Evolutionary conservation across 805 yeast genomes (phyloP).

Genomic region (Ogataea neopini): DNA sequence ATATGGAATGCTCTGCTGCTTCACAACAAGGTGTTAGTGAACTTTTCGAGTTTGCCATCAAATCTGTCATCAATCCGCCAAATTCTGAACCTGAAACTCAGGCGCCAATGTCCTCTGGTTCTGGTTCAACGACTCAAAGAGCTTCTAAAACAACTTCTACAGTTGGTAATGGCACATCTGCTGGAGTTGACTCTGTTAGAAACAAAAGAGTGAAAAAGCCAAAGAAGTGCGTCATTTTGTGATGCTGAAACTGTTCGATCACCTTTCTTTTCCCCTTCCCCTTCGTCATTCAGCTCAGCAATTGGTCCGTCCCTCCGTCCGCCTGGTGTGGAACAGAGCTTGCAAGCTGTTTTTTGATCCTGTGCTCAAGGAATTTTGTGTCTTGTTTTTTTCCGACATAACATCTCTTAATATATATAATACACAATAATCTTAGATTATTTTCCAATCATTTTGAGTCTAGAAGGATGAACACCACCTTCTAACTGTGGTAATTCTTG

Average conservation of each 20-base stretch:
- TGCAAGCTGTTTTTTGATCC: background rate
- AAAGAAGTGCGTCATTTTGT: conserved; percentile 51
- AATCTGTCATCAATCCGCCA: conserved; percentile 61
- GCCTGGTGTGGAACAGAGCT: conserved; percentile 6
- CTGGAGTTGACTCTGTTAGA: background rate
- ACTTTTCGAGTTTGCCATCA: conserved; percentile 81
- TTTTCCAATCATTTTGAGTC: conserved; percentile 51
- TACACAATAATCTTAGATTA: background rate
- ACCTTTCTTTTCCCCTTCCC: background rate
- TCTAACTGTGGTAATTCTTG: conserved; percentile 19
- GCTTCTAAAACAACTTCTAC: conserved; percentile 1
- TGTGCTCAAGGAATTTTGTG: background rate
- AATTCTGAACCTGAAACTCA: conserved; percentile 6
- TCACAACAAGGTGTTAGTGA: conserved; percentile 85
- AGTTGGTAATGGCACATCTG: background rate
- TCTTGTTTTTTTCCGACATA: background rate
- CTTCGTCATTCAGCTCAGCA: background rate
- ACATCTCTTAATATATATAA: background rate
- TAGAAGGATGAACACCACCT: conserved; percentile 60
- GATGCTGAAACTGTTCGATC: conserved; percentile 13
- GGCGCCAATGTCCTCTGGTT: background rate
- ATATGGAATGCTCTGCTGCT: conserved; percentile 88
- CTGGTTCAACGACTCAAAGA: background rate
- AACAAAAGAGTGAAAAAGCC: conserved; percentile 40
- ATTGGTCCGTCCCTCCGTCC: conserved; percentile 2